Evolutionary conservation across 2,329 filamentous ascomycete species (phyloP).

Genomic region (Ophidiomyces ophidiicola): DNA sequence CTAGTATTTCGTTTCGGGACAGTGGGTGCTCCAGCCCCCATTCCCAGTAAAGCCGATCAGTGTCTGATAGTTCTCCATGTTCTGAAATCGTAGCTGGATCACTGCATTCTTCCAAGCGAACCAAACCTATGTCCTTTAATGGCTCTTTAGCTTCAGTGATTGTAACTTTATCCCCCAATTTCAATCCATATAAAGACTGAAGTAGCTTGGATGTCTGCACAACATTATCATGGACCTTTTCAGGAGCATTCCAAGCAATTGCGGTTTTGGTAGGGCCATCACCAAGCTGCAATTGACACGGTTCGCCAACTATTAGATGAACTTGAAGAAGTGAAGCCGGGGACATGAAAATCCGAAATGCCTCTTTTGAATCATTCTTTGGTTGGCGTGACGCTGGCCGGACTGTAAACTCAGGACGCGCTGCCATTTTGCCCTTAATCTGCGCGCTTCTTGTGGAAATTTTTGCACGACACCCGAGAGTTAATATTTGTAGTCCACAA

Average conservation of each 20-base stretch:
- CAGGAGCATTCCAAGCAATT: slow-evolving; percentile 50
- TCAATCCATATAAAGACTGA: slow-evolving; percentile 59
- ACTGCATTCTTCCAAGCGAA: slow-evolving; percentile 51
- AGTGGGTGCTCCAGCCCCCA: slow-evolving; percentile 37
- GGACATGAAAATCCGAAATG: slow-evolving; percentile 48
- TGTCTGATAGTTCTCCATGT: slow-evolving; percentile 24
- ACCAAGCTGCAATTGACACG: slow-evolving; percentile 34
- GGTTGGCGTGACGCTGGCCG: slow-evolving; percentile 42
- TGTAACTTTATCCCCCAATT: slow-evolving; percentile 56
- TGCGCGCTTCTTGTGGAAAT: neutral
- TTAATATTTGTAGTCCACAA: too few relatives aligned
- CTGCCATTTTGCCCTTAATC: slow-evolving; percentile 23
- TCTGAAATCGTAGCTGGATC: slow-evolving; percentile 15
- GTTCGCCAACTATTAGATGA: slow-evolving; percentile 46
- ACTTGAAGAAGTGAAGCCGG: slow-evolving; percentile 44
- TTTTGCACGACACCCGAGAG: too few relatives aligned
- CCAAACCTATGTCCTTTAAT: slow-evolving; percentile 44
- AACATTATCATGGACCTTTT: slow-evolving; percentile 55
- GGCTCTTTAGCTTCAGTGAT: slow-evolving; percentile 43
- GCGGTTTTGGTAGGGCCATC: slow-evolving; percentile 38
- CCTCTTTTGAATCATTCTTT: slow-evolving; percentile 41
- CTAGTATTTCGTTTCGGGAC: slow-evolving; percentile 52
- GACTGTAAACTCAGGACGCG: slow-evolving; percentile 38
- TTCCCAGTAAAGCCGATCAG: slow-evolving; percentile 37
- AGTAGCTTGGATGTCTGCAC: slow-evolving; percentile 62